phyloP scores from a whole-genome alignment of 225 moss, liverwort and hornwort species.

The Bryoerythrophyllum caledonicum region DNA sequence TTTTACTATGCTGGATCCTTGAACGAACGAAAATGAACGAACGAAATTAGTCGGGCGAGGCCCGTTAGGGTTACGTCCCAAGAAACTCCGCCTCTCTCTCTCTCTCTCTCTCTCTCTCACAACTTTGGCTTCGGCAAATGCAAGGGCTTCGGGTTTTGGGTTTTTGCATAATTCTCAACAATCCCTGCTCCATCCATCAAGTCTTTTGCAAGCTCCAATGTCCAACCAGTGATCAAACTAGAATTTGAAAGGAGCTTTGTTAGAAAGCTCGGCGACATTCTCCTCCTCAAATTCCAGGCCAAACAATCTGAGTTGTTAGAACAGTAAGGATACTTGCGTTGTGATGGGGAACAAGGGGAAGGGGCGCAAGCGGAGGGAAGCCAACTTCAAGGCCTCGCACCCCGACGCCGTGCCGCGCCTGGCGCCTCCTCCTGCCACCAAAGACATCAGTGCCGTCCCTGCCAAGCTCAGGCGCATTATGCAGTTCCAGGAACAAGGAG shows the following conservation, averaged over 20 bases:
- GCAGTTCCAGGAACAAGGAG: conserved; percentile 45
- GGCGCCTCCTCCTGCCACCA: conserved; percentile 68
- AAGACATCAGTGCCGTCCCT: conserved; percentile 71
- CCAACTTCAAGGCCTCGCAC: conserved; percentile 73
- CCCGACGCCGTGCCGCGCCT: conserved; percentile 43
- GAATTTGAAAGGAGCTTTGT: neutral
- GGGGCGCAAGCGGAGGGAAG: conserved; percentile 61
- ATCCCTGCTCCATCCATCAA: too few relatives aligned
- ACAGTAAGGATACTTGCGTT: neutral
- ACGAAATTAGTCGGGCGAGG: too few relatives aligned
- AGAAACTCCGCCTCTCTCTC: neutral
- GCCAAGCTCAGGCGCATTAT: conserved; percentile 83
- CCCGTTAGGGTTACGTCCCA: conserved; percentile 19
- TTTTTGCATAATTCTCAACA: neutral
- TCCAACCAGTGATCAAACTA: neutral
- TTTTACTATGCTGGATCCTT: too few relatives aligned
- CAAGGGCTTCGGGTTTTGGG: too few relatives aligned
- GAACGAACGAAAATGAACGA: too few relatives aligned
- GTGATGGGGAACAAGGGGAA: conserved; percentile 54
- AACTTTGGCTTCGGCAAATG: too few relatives aligned
- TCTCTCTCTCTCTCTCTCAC: too few relatives aligned
- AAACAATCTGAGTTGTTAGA: neutral
- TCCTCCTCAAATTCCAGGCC: neutral
- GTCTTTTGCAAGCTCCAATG: neutral
- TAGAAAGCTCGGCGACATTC: too few relatives aligned